Conservation (phyloP, 176 grass and related monocot genomes). For the Aegilops bicornis region DNA sequence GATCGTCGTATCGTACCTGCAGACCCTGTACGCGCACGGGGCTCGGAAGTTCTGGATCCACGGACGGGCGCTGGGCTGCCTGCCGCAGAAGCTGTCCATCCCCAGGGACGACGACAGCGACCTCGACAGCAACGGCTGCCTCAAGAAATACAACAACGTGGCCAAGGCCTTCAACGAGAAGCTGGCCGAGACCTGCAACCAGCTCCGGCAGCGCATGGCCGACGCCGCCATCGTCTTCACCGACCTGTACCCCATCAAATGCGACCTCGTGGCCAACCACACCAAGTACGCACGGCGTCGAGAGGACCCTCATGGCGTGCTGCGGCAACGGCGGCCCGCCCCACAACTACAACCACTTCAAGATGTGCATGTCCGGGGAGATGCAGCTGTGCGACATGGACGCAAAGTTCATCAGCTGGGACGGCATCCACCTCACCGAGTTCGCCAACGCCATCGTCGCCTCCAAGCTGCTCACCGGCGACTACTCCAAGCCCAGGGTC, state of each 20-base stretch:
- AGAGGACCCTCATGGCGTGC: conserved; percentile 67
- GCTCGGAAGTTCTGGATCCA: conserved; percentile 63
- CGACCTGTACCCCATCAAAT: conserved; percentile 54
- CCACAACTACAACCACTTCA: conserved; percentile 72
- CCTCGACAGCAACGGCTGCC: conserved; percentile 61
- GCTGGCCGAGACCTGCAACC: background rate
- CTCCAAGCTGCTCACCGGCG: conserved; percentile 51
- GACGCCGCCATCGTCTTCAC: conserved; percentile 54
- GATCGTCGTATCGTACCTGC: background rate
- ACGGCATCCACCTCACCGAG: conserved; percentile 74
- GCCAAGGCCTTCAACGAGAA: conserved; percentile 49
- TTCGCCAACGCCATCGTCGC: conserved; percentile 56
- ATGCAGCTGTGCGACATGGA: conserved; percentile 54
- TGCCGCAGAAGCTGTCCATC: conserved; percentile 59
- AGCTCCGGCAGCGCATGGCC: conserved; percentile 40
- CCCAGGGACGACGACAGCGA: conserved; percentile 40
- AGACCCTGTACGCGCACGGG: conserved; percentile 44
- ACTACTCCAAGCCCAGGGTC: conserved; percentile 64
- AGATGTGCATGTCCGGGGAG: conserved; percentile 50
- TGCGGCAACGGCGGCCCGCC: conserved; percentile 86
- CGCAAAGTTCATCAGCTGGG: conserved; percentile 70
- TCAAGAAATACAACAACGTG: conserved; percentile 39
- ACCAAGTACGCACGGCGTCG: conserved; percentile 46
- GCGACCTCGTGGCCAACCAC: conserved; percentile 57
- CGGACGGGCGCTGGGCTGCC: conserved; percentile 64